phyloP scores from a whole-genome alignment of 225 moss, liverwort and hornwort genomes.

The Physcomitrellopsis africana region DNA sequence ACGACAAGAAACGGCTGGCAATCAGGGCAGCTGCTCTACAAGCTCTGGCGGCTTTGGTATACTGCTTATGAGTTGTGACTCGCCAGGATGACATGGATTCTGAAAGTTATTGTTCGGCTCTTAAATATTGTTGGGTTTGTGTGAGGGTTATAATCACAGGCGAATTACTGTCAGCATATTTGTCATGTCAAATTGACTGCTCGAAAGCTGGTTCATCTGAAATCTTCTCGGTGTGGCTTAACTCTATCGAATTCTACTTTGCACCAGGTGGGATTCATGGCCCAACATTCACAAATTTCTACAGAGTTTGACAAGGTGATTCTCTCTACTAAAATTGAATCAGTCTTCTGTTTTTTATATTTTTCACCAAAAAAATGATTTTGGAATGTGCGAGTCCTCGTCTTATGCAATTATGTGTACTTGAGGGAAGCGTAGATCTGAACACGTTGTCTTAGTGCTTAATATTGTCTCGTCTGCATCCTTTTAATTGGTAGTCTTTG shows the following conservation, averaged over 20 bases:
- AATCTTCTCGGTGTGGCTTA: background rate
- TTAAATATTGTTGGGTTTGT: background rate
- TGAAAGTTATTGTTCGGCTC: background rate
- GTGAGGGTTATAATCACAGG: background rate
- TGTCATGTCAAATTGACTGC: background rate
- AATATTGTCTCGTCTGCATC: background rate
- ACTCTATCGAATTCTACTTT: constrained; percentile 4
- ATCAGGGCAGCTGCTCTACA: constrained; percentile 90
- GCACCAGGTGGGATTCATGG: constrained; percentile 83
- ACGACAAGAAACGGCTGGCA: constrained; percentile 53
- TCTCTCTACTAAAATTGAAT: background rate
- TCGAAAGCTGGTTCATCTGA: background rate
- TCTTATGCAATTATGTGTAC: background rate
- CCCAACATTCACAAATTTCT: constrained; percentile 71
- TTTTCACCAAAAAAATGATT: background rate
- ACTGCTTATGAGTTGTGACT: background rate
- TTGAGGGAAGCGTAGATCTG: background rate
- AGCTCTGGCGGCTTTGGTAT: constrained; percentile 80
- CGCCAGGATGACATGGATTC: constrained; percentile 3
- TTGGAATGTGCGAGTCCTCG: background rate
- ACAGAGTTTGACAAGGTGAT: constrained; percentile 74
- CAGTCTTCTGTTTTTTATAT: background rate
- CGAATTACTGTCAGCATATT: background rate
- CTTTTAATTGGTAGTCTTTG: background rate
- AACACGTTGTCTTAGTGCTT: background rate